Evolutionary conservation across 768 basidiomycete genomes (phyloP).

Genomic region (Phanerodontia chrysosporium): DNA sequence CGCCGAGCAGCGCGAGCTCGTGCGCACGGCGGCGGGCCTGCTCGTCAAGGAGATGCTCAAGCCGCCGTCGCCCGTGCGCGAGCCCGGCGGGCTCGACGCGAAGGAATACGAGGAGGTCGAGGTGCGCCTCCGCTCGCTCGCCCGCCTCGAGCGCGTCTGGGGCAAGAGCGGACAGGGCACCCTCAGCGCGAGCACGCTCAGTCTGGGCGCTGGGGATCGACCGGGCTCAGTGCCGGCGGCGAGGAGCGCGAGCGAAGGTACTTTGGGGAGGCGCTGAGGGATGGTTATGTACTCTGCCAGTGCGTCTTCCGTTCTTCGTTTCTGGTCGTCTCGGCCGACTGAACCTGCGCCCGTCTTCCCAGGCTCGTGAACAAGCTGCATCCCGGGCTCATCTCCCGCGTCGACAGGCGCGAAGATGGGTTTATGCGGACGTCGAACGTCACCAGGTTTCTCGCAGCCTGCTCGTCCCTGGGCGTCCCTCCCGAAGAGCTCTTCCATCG

Average conservation of each 20-base stretch:
- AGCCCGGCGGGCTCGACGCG: conserved; percentile 42
- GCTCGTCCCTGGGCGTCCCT: conserved; percentile 59
- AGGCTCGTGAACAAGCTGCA: conserved; percentile 81
- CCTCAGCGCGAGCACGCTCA: conserved; percentile 36
- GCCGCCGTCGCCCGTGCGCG: conserved; percentile 53
- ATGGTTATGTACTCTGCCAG: conserved; percentile 90
- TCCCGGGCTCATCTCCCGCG: conserved; percentile 52
- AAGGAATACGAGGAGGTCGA: conserved; percentile 78
- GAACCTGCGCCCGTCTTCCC: neutral
- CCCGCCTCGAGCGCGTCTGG: conserved; percentile 74
- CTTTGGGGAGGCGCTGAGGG: conserved; percentile 73
- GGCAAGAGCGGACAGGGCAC: conserved; percentile 50
- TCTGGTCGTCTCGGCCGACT: conserved; percentile 2
- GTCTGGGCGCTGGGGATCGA: conserved; percentile 24
- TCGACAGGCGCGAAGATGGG: conserved; percentile 66
- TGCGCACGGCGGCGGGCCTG: conserved; percentile 59
- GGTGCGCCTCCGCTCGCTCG: conserved; percentile 52
- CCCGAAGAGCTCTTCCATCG: conserved; percentile 62
- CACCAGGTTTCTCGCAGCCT: conserved; percentile 74
- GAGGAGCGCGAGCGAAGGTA: conserved; percentile 73
- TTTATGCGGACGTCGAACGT: conserved; percentile 65
- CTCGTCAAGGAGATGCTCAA: conserved; percentile 64
- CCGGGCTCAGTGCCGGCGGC: conserved; percentile 44
- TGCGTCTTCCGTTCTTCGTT: conserved; percentile 41
- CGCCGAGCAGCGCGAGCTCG: conserved; percentile 60